Evolutionary conservation across 148 eudicot species (phyloP), one percentile per base, ranked within the genome.

Genomic region (Rhododendron henanense): DNA sequence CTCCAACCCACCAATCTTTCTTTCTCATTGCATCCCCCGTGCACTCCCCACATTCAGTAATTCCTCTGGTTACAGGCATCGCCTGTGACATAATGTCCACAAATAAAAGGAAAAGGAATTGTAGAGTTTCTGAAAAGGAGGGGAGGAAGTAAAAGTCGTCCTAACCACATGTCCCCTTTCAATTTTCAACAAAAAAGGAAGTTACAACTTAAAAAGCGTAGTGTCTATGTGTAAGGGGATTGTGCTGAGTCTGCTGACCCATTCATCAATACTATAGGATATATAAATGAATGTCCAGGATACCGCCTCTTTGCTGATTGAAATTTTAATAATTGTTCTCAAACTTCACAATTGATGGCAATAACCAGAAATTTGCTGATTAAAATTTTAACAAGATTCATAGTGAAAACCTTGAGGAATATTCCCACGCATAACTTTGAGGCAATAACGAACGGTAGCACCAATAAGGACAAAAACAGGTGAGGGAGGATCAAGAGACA

Each of bases 381-480:
- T 51, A 10, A 51, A 84, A 23, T 55, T 25, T 63, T 61, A 41
- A 63, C 16, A 13, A 19, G 83, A 44, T 39, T 41, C 39, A 44
- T 33, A 78, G 35, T 59, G 87, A 57, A 81, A 76, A 93, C 96
- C 96, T 90, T 92, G 93, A 87, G 98, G 98, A 86, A 88, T 87
- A 93, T 90, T 94, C 44, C 90, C 93, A 78, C 98, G 96, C 57
- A 94, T 93, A 86, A 96, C 92, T 89, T 90, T 96, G 47, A 96
- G 96, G 83, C 78, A 85, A 89, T 93, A 96, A 28, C 76, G 92
- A 86, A 96, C 90, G 88, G 88, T 82, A 85, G 98, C 95, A 88
- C 98, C 99, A 86, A 94, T 88, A 78, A 96, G 98, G 87, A 96
- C 95, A 88, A 91, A 92, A 73, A 94, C 98, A 37, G 99, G 99